Conservation (phyloP, 176 grass and related monocot genomes). For the Alloteropsis semialata region DNA sequence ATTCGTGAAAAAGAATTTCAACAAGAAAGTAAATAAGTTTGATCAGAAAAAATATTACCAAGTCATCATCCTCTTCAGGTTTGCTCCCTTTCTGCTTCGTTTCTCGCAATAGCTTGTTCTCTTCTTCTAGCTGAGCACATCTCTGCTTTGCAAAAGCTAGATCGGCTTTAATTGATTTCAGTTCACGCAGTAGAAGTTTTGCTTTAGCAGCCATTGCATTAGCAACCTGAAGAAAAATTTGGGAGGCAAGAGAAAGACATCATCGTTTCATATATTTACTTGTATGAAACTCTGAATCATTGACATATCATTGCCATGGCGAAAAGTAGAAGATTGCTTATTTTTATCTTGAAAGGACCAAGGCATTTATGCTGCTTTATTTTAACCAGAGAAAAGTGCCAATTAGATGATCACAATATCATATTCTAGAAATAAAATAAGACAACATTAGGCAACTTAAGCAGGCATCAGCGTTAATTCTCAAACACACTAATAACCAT, state of each 20-base stretch:
- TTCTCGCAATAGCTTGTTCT: constrained; percentile 85
- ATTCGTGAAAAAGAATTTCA: neutral
- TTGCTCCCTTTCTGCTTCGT: constrained; percentile 62
- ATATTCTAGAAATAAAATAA: neutral
- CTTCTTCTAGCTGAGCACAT: constrained; percentile 88
- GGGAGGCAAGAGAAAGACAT: neutral
- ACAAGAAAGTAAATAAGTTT: neutral
- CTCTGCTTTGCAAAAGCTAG: constrained; percentile 80
- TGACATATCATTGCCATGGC: neutral
- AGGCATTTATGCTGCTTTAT: neutral
- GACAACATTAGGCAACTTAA: neutral
- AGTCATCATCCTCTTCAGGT: constrained; percentile 81
- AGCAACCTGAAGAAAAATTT: constrained; percentile 68
- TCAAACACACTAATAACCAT: neutral
- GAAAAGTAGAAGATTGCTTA: too few relatives aligned
- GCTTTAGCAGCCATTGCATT: constrained; percentile 98
- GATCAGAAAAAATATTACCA: constrained; percentile 40
- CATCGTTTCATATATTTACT: constrained; percentile 1
- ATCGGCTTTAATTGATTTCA: constrained; percentile 81
- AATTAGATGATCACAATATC: neutral
- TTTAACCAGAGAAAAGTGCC: neutral
- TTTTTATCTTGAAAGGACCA: neutral
- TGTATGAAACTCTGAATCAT: neutral
- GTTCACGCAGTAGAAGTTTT: constrained; percentile 84
- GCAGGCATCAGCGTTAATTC: neutral